Evolutionary conservation across 192 early-diverging fungal genomes (phyloP), one percentile per base, ranked within the genome.

Genomic region (Gaertneriomyces sp.): DNA sequence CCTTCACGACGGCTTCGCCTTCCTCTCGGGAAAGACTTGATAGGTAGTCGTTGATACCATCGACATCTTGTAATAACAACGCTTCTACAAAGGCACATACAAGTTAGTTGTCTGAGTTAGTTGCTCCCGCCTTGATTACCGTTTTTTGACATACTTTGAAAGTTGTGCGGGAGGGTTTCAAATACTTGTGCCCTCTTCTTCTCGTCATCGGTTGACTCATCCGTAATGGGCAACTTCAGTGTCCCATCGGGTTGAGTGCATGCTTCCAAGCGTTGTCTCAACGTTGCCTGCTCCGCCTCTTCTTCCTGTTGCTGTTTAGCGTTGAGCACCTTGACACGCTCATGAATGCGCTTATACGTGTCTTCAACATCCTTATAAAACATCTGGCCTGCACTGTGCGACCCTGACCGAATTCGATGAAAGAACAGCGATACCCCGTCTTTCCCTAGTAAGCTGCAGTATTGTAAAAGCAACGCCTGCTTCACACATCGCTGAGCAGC

Each of bases 371-470:
- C 96, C 47, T 85, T 84, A 61, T 79, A 72, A 74, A 96, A 96
- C 79, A 94, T 87, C 25, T 87, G 79, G 44, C 83, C 82, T 4
- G 93, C 90, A 45, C 63, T 77, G 25, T 76, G 77, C 25, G 73
- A 66, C 38, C 79, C 64, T 49, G 90, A 81, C 33, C 42, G 53
- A 16, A 81, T 41, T 59, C 79, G 63, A 20, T 6, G 72, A 73
- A 94, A 94, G 69, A 98, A 98, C 25, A 93, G 68, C 16, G 76
- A 79, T 14, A 93, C 84, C 39, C 96, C 96, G 64, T 91, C 88
- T 47, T 80, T 73, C 44, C 94, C 93, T 42, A 98, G 80, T 43
- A 89, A 77, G 16, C 83, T 77, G 63, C 89, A 90, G 68, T 96
- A 98, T 63, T 93, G 90, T 51, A 98, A 77, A 7, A 94, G 77